These are phyloP conservation scores for Fusarium tricinctum DNA, from an alignment of 2,329 filamentous ascomycete genomes.

Conservation along the genomic window DNA sequence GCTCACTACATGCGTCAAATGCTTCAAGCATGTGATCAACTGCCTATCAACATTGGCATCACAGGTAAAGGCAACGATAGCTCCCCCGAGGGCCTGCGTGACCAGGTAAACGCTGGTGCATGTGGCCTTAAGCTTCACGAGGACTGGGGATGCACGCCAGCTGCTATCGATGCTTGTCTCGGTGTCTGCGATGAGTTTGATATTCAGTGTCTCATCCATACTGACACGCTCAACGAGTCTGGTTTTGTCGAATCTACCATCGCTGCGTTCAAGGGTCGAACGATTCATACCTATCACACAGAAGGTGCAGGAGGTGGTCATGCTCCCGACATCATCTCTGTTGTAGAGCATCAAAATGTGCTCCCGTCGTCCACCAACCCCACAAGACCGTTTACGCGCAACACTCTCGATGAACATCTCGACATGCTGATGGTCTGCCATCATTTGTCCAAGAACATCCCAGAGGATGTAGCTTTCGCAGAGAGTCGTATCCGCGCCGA, in stretches of 20 bases:
- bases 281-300: conserved; percentile 97
- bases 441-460: conserved; percentile 91
- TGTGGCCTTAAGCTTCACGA: conserved; percentile 95
- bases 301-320: conserved; percentile 96
- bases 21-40: conserved; percentile 85
- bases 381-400: conserved; percentile 88
- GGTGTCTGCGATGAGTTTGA: conserved; percentile 90
- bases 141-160: conserved; percentile 94
- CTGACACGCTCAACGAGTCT: conserved; percentile 95
- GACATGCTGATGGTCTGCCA: conserved; percentile 99
- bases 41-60: conserved; percentile 91
- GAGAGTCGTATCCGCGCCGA: conserved; percentile 95
- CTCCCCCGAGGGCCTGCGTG: conserved; percentile 75
- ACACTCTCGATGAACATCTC: conserved; percentile 95
- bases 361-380: conserved; percentile 93
- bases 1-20: conserved; percentile 87
- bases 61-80: conserved; percentile 96
- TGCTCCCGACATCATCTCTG: conserved; percentile 94
- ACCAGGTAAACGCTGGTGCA: conserved; percentile 86
- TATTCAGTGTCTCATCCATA: conserved; percentile 94
- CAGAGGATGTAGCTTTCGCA: conserved; percentile 95
- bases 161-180: conserved; percentile 90
- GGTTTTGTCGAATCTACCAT: conserved; percentile 97
- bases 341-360: conserved; percentile 90
- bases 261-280: conserved; percentile 84